Evolutionary conservation across 2,329 filamentous ascomycete species (phyloP).

Genomic region (Cladorrhinum sp.): DNA sequence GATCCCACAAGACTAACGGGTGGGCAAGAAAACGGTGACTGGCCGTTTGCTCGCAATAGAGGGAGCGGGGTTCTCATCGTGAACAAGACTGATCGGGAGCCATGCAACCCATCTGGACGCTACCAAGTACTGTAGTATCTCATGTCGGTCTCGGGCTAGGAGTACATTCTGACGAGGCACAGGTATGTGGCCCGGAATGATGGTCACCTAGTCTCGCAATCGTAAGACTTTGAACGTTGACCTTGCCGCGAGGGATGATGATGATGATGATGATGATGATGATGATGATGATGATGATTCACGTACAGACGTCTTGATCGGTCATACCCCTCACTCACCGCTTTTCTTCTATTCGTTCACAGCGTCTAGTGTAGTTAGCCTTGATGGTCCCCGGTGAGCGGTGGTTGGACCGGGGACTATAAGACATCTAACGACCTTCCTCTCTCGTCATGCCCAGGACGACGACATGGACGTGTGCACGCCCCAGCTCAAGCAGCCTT

Average conservation of each 20-base stretch:
- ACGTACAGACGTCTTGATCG: background rate
- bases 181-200: background rate
- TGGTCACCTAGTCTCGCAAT: background rate
- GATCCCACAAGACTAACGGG: background rate
- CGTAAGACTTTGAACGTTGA: background rate
- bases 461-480: background rate
- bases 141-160: background rate
- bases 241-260: background rate
- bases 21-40: background rate
- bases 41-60: background rate
- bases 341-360: slow-evolving; percentile 7
- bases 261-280: too few species aligned
- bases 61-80: background rate
- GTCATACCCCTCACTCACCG: slow-evolving; percentile 13
- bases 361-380: background rate
- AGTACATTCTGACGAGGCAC: background rate
- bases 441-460: slow-evolving; percentile 24
- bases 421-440: slow-evolving; percentile 23
- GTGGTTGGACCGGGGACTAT: slow-evolving; percentile 11
- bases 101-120: background rate
- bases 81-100: background rate
- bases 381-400: slow-evolving; percentile 4
- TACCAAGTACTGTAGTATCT: background rate
- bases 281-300: background rate
- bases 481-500: slow-evolving; percentile 2